A percentile compares a stretch with the other conserved stretches of the same genome.
Evolutionary conservation across 2,329 filamentous ascomycete genomes (phyloP).

Genomic region (Boeremia lycopersici): DNA sequence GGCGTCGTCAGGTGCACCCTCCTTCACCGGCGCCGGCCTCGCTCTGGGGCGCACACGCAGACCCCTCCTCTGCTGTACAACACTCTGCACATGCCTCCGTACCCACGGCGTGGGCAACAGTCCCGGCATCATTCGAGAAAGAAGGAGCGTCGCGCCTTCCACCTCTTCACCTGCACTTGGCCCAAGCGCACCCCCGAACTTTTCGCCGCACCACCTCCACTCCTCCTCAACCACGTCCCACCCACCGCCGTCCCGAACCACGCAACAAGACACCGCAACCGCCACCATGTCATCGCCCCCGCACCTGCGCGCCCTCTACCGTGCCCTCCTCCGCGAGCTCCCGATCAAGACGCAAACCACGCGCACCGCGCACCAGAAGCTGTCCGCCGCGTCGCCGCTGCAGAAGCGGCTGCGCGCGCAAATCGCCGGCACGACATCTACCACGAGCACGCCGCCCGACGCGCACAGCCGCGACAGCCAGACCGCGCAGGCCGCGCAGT

Average conservation of each 20-base stretch:
- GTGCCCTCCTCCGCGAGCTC: constrained; percentile 85
- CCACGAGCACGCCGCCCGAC: neutral
- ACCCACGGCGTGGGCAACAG: constrained; percentile 7
- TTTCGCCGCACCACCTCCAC: constrained; percentile 15
- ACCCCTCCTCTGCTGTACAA: neutral
- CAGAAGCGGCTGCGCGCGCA: constrained; percentile 71
- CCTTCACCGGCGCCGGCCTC: neutral
- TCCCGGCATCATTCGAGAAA: neutral
- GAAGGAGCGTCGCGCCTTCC: neutral
- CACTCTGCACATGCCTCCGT: constrained; percentile 1
- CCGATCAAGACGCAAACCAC: constrained; percentile 56
- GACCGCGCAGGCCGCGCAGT: constrained; percentile 71
- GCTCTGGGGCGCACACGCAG: constrained; percentile 9
- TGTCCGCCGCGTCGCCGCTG: constrained; percentile 67
- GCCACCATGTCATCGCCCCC: constrained; percentile 51
- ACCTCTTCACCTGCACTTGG: neutral
- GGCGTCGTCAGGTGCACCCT: neutral
- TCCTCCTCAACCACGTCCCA: neutral
- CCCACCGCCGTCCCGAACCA: neutral
- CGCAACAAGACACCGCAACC: neutral
- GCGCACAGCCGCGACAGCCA: constrained; percentile 20
- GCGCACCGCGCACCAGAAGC: constrained; percentile 45
- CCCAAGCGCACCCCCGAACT: constrained; percentile 13
- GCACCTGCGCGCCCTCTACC: constrained; percentile 78
- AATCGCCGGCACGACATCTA: constrained; percentile 54